Evolutionary conservation across 345 rosid genomes (phyloP).

Genomic region (Diplotaxis tenuifolia): DNA sequence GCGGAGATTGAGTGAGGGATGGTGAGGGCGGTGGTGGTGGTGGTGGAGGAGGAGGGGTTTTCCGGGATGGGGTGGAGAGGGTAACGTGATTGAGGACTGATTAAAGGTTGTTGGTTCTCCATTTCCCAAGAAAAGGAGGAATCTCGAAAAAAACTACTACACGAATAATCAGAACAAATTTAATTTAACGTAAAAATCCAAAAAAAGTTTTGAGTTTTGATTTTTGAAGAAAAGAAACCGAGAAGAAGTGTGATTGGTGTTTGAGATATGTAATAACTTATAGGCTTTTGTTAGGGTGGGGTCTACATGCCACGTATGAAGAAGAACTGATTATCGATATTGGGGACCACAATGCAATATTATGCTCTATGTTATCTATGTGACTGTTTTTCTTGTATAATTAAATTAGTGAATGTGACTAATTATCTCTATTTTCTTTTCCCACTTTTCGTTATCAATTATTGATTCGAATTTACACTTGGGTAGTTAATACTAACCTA

Average conservation of each 20-base stretch:
- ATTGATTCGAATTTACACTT: not conserved
- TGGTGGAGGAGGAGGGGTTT: not conserved
- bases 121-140: conserved; percentile 34
- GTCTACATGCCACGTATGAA: conserved; percentile 16
- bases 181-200: conserved; percentile 11
- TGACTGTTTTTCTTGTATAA: no score
- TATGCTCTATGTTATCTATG: not conserved
- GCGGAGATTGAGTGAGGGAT: conserved; percentile 45
- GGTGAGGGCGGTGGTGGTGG: conserved; percentile 14
- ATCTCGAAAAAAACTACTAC: not conserved
- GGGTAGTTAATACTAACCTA: not conserved
- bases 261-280: not conserved
- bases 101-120: conserved; percentile 55
- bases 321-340: not conserved
- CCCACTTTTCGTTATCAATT: not conserved
- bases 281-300: not conserved
- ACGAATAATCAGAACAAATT: not conserved
- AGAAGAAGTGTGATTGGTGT: conserved; percentile 13
- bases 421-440: not conserved
- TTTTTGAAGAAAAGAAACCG: not conserved
- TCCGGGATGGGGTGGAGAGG: conserved; percentile 39
- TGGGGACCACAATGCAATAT: not conserved
- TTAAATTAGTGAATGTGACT: no score
- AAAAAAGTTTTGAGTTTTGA: not conserved
- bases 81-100: conserved; percentile 43